Conservation (phyloP, 2,329 filamentous ascomycete species). For the Fusarium buharicum region DNA sequence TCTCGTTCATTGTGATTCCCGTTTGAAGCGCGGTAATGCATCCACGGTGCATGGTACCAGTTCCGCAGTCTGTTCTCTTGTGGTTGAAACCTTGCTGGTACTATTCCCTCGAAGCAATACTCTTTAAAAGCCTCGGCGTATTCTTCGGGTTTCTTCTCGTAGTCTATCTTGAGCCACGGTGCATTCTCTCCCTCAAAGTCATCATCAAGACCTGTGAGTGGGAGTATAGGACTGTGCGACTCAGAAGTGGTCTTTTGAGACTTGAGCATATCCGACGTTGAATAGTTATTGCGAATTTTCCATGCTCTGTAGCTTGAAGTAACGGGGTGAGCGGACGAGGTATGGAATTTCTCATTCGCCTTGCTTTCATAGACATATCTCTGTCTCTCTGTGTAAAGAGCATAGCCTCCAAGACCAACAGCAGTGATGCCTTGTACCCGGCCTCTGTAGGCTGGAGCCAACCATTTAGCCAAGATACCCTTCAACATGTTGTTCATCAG, state of each 20-base stretch:
- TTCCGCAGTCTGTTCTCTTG: neutral
- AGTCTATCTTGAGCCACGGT: slow-evolving; percentile 2
- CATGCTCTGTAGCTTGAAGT: neutral
- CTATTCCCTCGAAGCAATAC: slow-evolving; percentile 8
- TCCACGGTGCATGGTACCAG: slow-evolving; percentile 9
- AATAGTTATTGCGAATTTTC: slow-evolving; percentile 2
- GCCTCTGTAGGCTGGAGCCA: neutral
- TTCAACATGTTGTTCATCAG: no score
- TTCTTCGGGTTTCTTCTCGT: neutral
- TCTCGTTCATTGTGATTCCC: neutral
- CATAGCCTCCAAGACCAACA: no score
- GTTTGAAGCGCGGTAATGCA: slow-evolving; percentile 2
- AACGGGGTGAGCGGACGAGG: neutral
- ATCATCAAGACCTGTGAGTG: neutral
- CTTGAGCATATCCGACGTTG: slow-evolving; percentile 3
- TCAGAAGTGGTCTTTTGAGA: neutral
- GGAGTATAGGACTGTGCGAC: neutral
- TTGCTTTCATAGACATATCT: no score
- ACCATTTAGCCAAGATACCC: no score
- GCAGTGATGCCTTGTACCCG: no score
- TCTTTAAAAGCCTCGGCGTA: neutral
- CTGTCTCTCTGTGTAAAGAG: no score
- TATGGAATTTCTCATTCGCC: neutral
- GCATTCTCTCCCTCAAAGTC: slow-evolving; percentile 6
- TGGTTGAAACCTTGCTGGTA: neutral